Conservation (phyloP, 176 grass and related monocot genomes). For the Secale cereale region DNA sequence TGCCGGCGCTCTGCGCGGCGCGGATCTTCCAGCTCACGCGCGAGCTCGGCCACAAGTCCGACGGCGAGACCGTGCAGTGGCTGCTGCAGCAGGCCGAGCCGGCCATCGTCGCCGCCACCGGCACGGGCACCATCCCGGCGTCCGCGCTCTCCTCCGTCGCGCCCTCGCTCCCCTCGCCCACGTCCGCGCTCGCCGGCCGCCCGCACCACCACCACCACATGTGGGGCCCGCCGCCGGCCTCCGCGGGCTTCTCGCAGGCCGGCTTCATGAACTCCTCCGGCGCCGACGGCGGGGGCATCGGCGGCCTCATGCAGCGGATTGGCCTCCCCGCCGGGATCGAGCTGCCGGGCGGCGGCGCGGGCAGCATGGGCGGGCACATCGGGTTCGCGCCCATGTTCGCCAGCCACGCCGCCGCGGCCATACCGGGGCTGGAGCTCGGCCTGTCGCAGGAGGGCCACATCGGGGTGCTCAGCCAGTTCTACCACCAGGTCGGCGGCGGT, state of each 20-base stretch:
- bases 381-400: constrained; percentile 67
- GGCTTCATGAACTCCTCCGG: constrained; percentile 46
- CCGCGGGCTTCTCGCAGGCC: constrained; percentile 37
- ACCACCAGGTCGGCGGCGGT: constrained; percentile 52
- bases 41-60: constrained; percentile 81
- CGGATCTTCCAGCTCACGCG: constrained; percentile 83
- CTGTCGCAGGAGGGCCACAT: constrained; percentile 73
- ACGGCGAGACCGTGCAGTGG: constrained; percentile 93
- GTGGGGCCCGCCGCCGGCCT: constrained; percentile 36
- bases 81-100: constrained; percentile 82
- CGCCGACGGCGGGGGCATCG: constrained; percentile 26
- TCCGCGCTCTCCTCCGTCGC: constrained; percentile 60
- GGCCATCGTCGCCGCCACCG: constrained; percentile 78
- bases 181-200: constrained; percentile 34
- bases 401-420: constrained; percentile 38
- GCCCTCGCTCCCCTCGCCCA: constrained; percentile 42
- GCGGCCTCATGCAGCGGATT: constrained; percentile 57
- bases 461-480: constrained; percentile 68
- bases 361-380: constrained; percentile 42
- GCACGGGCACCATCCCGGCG: constrained; percentile 65
- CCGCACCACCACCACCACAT: constrained; percentile 59
- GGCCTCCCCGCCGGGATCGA: constrained; percentile 47
- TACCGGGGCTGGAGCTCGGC: constrained; percentile 76
- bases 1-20: constrained; percentile 82
- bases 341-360: constrained; percentile 27